Evolutionary conservation across 257 asterid genomes (phyloP).

Genomic region (Prunella vulgaris): DNA sequence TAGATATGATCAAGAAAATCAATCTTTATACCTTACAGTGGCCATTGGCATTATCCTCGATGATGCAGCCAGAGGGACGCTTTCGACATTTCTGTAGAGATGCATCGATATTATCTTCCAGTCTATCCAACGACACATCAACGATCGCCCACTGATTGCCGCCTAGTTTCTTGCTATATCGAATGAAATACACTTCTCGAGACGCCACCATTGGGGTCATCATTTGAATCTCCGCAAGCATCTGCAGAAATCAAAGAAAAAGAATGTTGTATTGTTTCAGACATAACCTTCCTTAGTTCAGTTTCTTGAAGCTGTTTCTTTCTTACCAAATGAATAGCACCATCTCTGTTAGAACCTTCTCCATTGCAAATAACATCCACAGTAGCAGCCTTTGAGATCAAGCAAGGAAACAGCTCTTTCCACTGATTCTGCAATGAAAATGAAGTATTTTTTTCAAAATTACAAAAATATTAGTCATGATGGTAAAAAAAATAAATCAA

Average conservation of each 20-base stretch:
- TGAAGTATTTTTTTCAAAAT: background rate
- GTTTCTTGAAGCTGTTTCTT: background rate
- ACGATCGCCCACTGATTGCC: constrained; percentile 75
- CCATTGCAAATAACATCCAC: constrained; percentile 61
- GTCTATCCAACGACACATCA: constrained; percentile 66
- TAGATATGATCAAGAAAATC: background rate
- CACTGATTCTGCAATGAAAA: constrained; percentile 53
- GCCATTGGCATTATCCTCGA: constrained; percentile 70
- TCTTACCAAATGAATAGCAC: constrained; percentile 72
- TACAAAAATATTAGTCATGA: background rate
- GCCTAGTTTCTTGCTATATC: constrained; percentile 57
- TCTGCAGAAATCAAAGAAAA: constrained; percentile 32
- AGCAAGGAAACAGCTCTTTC: constrained; percentile 74
- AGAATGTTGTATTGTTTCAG: no score
- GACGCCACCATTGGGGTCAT: constrained; percentile 80
- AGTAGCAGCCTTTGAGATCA: constrained; percentile 67
- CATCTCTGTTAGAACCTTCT: constrained; percentile 59
- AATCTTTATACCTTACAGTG: constrained; percentile 67
- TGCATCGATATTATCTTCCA: constrained; percentile 52
- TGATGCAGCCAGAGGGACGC: constrained; percentile 88
- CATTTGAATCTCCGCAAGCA: constrained; percentile 88
- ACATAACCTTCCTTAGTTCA: background rate
- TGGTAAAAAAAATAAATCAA: background rate
- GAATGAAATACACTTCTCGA: constrained; percentile 65
- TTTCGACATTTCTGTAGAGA: constrained; percentile 62